These are phyloP conservation scores for Articulospora tetracladia DNA, from an alignment of 495 filamentous ascomycete genomes.

Conservation along the genomic window DNA sequence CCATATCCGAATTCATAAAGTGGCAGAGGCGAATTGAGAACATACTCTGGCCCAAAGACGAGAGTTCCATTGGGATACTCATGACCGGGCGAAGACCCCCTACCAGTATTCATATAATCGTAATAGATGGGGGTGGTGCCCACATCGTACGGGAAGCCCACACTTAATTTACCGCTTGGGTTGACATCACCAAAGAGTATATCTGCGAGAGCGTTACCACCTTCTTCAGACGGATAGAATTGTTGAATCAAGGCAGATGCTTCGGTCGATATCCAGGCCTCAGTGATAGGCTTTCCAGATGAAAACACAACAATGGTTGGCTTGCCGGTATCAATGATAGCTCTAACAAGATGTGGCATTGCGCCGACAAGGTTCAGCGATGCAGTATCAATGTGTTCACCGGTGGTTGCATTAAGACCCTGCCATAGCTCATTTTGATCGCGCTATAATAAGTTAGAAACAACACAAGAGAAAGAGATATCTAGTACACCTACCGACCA, in stretches of 20 bases:
- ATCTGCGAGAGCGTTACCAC: slow-evolving; percentile 84
- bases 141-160: slow-evolving; percentile 57
- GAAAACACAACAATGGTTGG: slow-evolving; percentile 68
- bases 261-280: slow-evolving; percentile 58
- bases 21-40: slow-evolving; percentile 51
- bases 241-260: slow-evolving; percentile 63
- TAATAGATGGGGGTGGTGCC: slow-evolving; percentile 66
- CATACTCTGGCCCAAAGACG: slow-evolving; percentile 63
- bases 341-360: slow-evolving; percentile 58
- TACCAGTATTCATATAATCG: slow-evolving; percentile 66
- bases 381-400: slow-evolving; percentile 65
- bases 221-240: slow-evolving; percentile 74
- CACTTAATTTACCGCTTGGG: slow-evolving; percentile 69
- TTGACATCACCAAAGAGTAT: slow-evolving; percentile 88
- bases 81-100: slow-evolving; percentile 43
- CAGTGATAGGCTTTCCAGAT: slow-evolving; percentile 66
- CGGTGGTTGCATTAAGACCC: slow-evolving; percentile 66
- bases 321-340: slow-evolving; percentile 59
- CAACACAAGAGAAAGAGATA: too few species aligned
- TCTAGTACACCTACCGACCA: slow-evolving; percentile 45
- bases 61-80: slow-evolving; percentile 52
- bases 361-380: slow-evolving; percentile 65
- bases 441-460: slow-evolving; percentile 24
- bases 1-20: slow-evolving; percentile 69
- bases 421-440: slow-evolving; percentile 65